Conservation (phyloP, 2,329 filamentous ascomycete genomes). For the Ascochyta pisi region DNA sequence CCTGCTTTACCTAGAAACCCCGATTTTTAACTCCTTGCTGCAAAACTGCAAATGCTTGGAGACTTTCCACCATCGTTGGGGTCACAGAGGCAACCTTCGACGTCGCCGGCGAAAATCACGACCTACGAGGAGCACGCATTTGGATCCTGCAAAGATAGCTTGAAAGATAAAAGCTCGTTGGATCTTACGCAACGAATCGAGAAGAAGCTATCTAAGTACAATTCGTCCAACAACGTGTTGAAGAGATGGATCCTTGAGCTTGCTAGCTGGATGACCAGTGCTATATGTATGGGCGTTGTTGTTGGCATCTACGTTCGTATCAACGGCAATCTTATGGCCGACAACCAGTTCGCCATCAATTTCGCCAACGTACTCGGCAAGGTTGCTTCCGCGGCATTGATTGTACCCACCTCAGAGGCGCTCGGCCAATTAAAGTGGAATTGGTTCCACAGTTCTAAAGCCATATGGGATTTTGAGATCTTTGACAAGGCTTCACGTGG, state of each 20-base stretch:
- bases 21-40: no score
- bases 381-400: constrained; percentile 22
- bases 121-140: no score
- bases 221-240: constrained; percentile 16
- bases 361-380: constrained; percentile 24
- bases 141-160: no score
- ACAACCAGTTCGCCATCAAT: constrained; percentile 5
- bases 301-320: constrained; percentile 13
- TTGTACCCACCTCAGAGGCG: no score
- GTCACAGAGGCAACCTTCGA: neutral
- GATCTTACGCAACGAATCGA: constrained; percentile 27
- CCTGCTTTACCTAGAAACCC: no score
- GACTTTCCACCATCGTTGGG: neutral
- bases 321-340: neutral
- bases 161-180: constrained; percentile 1
- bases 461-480: no score
- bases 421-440: no score
- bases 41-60: neutral
- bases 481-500: no score
- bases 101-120: no score
- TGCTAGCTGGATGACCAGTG: constrained; percentile 23
- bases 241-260: constrained; percentile 30
- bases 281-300: constrained; percentile 18
- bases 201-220: constrained; percentile 20
- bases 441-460: no score